These are phyloP conservation scores for Neofusicoccum cordaticola DNA, from an alignment of 2,329 filamentous ascomycete genomes.

Conservation along the genomic window DNA sequence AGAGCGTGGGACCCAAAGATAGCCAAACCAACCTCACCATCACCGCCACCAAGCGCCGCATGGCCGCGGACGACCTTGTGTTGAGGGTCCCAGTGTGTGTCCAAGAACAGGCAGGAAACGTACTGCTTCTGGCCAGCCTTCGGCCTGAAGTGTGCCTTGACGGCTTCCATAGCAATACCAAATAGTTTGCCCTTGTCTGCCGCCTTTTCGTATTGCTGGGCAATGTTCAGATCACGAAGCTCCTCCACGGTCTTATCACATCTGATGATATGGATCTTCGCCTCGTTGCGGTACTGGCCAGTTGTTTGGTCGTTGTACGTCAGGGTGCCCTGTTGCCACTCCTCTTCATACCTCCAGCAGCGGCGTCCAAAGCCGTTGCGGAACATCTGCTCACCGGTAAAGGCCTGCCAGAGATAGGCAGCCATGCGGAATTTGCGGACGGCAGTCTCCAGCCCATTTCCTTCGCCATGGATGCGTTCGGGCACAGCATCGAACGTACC, in stretches of 20 bases:
- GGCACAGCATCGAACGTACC: conserved; percentile 81
- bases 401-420: conserved; percentile 95
- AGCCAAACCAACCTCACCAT: conserved; percentile 73
- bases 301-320: conserved; percentile 70
- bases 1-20: conserved; percentile 91
- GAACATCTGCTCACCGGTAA: conserved; percentile 94
- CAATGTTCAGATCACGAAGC: conserved; percentile 71
- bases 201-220: conserved; percentile 72
- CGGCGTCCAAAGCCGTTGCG: conserved; percentile 82
- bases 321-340: conserved; percentile 83
- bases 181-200: conserved; percentile 72
- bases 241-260: conserved; percentile 81
- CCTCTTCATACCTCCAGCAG: conserved; percentile 87
- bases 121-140: conserved; percentile 78
- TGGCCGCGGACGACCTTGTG: conserved; percentile 72
- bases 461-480: conserved; percentile 71
- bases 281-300: conserved; percentile 81
- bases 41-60: conserved; percentile 75
- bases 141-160: conserved; percentile 73
- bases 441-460: conserved; percentile 76
- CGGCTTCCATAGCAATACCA: conserved; percentile 71
- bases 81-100: conserved; percentile 79
- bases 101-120: conserved; percentile 81
- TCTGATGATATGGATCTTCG: conserved; percentile 82
- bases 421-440: conserved; percentile 91